Conservation (phyloP, 2,329 filamentous ascomycete genomes). For the Karstenula rhodostoma region DNA sequence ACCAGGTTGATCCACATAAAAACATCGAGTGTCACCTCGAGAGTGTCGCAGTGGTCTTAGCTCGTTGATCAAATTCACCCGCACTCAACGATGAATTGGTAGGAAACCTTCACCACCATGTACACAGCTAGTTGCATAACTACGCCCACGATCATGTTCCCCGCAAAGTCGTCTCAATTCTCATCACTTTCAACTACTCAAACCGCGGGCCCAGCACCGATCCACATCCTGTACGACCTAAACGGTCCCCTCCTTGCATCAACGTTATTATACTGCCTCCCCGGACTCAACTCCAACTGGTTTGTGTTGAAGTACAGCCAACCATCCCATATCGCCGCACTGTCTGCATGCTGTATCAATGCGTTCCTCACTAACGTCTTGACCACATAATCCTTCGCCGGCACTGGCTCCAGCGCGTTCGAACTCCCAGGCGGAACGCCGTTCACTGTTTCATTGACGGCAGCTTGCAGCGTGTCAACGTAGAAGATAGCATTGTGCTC, state of each 20-base stretch:
- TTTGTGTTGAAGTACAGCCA: conserved; percentile 56
- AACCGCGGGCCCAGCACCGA: conserved; percentile 49
- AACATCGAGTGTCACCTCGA: not conserved
- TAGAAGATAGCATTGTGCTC: conserved; percentile 58
- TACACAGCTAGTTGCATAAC: too few species aligned
- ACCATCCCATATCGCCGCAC: conserved; percentile 51
- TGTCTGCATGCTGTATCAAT: conserved; percentile 55
- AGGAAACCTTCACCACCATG: too few species aligned
- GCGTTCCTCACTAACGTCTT: conserved; percentile 51
- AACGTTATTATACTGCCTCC: conserved; percentile 50
- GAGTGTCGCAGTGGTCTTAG: not conserved
- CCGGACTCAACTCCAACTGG: conserved; percentile 49
- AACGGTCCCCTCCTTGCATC: conserved; percentile 51
- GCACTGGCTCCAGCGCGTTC: conserved; percentile 34
- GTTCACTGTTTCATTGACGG: conserved; percentile 48
- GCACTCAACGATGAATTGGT: too few species aligned
- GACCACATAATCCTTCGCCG: conserved; percentile 49
- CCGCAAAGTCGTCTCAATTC: not conserved
- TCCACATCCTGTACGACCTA: conserved; percentile 45
- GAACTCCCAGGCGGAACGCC: conserved; percentile 41
- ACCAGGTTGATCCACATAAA: not conserved
- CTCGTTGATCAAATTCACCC: not conserved
- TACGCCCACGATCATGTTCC: too few species aligned
- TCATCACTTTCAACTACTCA: conserved; percentile 16
- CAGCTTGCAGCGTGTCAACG: conserved; percentile 48